A percentile compares a stretch with the other conserved stretches of the same genome.
Evolutionary conservation across 768 basidiomycete genomes (phyloP).

Genomic region (Russula vinacea): DNA sequence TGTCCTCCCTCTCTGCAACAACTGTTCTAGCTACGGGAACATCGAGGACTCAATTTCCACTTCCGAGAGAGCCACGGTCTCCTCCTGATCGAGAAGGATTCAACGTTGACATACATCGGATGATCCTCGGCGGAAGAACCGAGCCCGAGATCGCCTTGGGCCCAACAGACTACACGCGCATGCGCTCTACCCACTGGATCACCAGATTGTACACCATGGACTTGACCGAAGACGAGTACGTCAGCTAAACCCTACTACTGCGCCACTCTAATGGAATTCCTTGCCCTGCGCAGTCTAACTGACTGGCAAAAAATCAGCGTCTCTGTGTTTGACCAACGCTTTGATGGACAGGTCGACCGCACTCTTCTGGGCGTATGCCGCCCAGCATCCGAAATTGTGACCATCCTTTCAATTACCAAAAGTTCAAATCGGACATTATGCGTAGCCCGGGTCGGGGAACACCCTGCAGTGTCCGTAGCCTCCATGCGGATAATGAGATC

Average conservation of each 20-base stretch:
- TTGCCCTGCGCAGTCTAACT: constrained; percentile 14
- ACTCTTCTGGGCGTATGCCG: constrained; percentile 56
- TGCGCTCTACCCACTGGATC: constrained; percentile 74
- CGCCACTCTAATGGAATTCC: constrained; percentile 2
- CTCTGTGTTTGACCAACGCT: constrained; percentile 62
- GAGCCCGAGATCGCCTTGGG: constrained; percentile 44
- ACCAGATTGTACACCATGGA: constrained; percentile 53
- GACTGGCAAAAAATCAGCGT: constrained; percentile 51
- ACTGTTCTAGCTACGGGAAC: constrained; percentile 36
- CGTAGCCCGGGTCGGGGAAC: constrained; percentile 40
- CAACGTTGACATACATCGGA: constrained; percentile 61
- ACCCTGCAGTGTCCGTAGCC: constrained; percentile 50
- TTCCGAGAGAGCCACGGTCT: constrained; percentile 12
- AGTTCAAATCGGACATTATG: constrained; percentile 44
- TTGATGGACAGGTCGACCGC: constrained; percentile 51
- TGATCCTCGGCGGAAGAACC: constrained; percentile 54
- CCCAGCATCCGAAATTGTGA: constrained; percentile 44
- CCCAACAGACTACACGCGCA: constrained; percentile 56
- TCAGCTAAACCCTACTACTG: neutral
- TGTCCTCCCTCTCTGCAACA: constrained; percentile 52
- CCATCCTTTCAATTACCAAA: constrained; percentile 50
- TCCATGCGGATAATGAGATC: constrained; percentile 62
- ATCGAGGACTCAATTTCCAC: constrained; percentile 4
- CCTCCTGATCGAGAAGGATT: constrained; percentile 56
- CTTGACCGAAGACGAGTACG: constrained; percentile 51